Percentiles rank a stretch among this genome's conserved stretches.
Conservation (phyloP, 2,329 filamentous ascomycete species). For the Chaetoscypha palmicola region DNA sequence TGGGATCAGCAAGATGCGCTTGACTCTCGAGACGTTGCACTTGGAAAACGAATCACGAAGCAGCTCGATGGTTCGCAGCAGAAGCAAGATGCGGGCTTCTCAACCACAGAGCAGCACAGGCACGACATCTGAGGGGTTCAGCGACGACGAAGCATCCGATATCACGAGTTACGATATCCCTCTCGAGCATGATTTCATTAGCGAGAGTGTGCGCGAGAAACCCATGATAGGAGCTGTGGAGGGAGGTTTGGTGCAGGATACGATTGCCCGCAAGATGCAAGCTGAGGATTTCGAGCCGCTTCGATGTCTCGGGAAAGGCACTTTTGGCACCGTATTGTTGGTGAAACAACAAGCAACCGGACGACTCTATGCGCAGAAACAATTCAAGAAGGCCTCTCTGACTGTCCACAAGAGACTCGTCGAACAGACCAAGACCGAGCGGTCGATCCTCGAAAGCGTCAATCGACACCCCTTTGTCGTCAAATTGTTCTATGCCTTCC, state of each 20-base stretch:
- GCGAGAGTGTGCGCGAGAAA: constrained; percentile 46
- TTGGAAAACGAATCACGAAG: constrained; percentile 50
- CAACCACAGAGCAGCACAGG: constrained; percentile 43
- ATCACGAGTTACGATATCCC: constrained; percentile 78
- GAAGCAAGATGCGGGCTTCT: constrained; percentile 47
- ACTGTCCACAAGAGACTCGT: constrained; percentile 93
- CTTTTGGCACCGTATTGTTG: constrained; percentile 88
- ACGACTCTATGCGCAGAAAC: constrained; percentile 91
- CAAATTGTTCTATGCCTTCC: constrained; percentile 96
- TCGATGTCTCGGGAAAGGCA: constrained; percentile 89
- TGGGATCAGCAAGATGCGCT: constrained; percentile 76
- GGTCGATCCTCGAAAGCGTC: constrained; percentile 88
- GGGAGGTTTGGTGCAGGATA: constrained; percentile 45
- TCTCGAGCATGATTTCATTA: constrained; percentile 79
- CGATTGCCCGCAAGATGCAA: constrained; percentile 68
- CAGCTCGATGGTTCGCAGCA: constrained; percentile 48
- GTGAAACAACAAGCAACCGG: constrained; percentile 87
- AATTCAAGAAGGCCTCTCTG: constrained; percentile 94
- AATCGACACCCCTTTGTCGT: constrained; percentile 97
- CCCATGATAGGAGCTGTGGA: constrained; percentile 40
- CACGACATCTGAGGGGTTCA: constrained; percentile 35
- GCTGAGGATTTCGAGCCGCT: constrained; percentile 84
- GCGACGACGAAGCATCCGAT: constrained; percentile 59
- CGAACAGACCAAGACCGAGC: constrained; percentile 96
- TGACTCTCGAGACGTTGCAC: constrained; percentile 72